A percentile compares a stretch with the other conserved stretches of the same genome.
Evolutionary conservation across 163 green algal species (phyloP).

Genomic region (Chlorella variabilis): DNA sequence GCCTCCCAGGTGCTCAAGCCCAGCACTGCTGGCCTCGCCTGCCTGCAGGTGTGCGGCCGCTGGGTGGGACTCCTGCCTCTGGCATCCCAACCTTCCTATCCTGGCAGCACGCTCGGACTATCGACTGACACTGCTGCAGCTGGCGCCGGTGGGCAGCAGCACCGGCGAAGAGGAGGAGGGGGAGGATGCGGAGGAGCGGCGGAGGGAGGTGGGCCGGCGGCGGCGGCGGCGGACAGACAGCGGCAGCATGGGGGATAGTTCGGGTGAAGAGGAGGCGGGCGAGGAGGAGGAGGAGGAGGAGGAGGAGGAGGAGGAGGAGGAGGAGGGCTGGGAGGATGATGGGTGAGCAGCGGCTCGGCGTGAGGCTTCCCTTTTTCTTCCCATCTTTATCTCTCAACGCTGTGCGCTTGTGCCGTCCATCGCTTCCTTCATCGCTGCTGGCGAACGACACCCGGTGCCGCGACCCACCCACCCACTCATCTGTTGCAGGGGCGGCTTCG

Average conservation of each 20-base stretch:
- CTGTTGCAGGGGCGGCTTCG: conserved; percentile 30
- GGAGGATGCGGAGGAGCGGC: not conserved
- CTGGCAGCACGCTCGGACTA: conserved; percentile 15
- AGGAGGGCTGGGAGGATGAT: conserved; percentile 3
- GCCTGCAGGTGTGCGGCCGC: not conserved
- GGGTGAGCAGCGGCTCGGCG: not conserved
- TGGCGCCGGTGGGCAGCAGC: not conserved
- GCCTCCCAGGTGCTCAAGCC: no score
- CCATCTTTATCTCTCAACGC: no score
- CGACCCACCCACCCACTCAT: no score
- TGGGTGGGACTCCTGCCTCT: conserved; percentile 13
- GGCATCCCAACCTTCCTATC: conserved; percentile 22
- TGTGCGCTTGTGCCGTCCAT: no score
- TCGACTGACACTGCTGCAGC: conserved; percentile 2
- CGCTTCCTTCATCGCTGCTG: no score
- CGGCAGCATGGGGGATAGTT: not conserved
- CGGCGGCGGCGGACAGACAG: not conserved
- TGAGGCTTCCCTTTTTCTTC: no score
- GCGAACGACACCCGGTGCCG: no score
- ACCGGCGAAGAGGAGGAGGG: not conserved
- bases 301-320: not conserved
- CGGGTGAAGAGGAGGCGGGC: not conserved
- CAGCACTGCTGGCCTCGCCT: no score
- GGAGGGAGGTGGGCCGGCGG: not conserved
- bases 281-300: not conserved